Conservation (phyloP, 177 flowering plant genomes). For the Vitis hybrid region DNA sequence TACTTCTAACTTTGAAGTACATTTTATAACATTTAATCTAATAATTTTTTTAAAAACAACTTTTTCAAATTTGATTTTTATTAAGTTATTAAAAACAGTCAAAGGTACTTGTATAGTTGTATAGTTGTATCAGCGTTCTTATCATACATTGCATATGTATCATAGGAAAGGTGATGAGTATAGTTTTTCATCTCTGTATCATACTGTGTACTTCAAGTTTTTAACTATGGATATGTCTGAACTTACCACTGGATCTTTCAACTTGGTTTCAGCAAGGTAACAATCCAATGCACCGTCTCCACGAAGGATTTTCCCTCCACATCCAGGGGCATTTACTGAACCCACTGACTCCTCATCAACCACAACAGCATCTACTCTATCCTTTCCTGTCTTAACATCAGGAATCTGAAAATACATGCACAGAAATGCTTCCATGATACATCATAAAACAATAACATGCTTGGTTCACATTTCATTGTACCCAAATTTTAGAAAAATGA, state of each 20-base stretch:
- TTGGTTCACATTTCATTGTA: no score
- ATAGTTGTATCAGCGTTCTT: no score
- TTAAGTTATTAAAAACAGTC: no score
- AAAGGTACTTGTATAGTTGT: no score
- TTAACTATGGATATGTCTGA: neutral
- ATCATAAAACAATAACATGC: neutral
- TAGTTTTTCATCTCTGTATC: no score
- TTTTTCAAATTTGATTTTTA: no score
- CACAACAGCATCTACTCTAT: conserved; percentile 86
- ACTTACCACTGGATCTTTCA: conserved; percentile 49
- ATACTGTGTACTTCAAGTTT: no score
- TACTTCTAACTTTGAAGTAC: no score
- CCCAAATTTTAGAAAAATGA: neutral
- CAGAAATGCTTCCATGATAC: neutral
- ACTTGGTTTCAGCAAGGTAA: conserved; percentile 54
- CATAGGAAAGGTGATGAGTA: no score
- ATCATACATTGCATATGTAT: no score
- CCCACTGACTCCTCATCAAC: conserved; percentile 90
- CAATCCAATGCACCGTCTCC: conserved; percentile 86
- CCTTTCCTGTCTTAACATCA: conserved; percentile 70
- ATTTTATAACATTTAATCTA: no score
- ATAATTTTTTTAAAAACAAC: no score
- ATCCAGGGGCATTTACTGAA: conserved; percentile 44
- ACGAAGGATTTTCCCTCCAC: conserved; percentile 87
- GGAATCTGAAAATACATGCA: conserved; percentile 60